Conservation (phyloP, 2,329 filamentous ascomycete genomes). For the Fusarium sp. region DNA sequence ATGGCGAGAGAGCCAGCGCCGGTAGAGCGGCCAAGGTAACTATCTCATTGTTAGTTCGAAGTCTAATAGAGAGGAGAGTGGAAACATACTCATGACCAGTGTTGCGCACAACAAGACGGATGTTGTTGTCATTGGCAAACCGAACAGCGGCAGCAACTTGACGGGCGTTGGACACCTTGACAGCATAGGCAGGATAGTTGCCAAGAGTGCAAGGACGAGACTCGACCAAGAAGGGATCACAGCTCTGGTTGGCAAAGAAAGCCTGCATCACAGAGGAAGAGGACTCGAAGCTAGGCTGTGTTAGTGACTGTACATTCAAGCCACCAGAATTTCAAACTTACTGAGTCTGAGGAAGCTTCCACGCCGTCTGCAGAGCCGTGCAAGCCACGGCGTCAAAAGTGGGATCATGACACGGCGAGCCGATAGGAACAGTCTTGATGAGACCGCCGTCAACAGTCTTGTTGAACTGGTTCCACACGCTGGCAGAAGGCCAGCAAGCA, state of each 20-base stretch:
- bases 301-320: neutral
- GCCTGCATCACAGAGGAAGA: constrained; percentile 51
- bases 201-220: constrained; percentile 57
- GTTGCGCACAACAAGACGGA: constrained; percentile 65
- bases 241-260: constrained; percentile 55
- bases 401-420: constrained; percentile 62
- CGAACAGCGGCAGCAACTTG: constrained; percentile 50
- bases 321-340: constrained; percentile 43
- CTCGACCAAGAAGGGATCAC: constrained; percentile 51
- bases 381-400: constrained; percentile 61
- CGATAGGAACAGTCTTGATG: constrained; percentile 64
- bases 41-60: neutral
- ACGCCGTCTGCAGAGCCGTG: constrained; percentile 54
- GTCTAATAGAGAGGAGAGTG: neutral
- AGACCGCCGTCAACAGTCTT: constrained; percentile 62
- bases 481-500: constrained; percentile 61
- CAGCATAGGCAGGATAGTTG: constrained; percentile 58
- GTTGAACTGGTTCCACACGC: constrained; percentile 64
- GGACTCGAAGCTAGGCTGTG: constrained; percentile 31
- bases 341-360: constrained; percentile 60
- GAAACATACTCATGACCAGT: constrained; percentile 64
- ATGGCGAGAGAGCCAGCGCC: constrained; percentile 59
- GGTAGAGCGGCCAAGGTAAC: constrained; percentile 65
- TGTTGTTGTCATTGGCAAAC: constrained; percentile 52
- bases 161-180: constrained; percentile 48